These are phyloP conservation scores for Penicillium bialowiezense DNA, from an alignment of 495 filamentous ascomycete species.

Conservation along the genomic window DNA sequence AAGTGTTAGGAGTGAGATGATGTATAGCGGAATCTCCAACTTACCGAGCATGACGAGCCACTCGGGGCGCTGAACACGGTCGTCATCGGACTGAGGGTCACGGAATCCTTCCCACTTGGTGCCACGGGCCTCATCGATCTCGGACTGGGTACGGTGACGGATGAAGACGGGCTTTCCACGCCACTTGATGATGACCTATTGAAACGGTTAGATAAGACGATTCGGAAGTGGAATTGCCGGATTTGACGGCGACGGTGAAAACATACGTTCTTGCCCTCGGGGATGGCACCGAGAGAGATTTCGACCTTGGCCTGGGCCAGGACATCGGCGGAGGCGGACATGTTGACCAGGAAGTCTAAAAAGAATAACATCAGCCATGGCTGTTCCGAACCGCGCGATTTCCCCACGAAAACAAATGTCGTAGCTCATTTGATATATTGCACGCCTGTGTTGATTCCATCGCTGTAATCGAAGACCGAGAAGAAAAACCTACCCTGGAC, in stretches of 20 bases:
- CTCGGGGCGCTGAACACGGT: constrained; percentile 96
- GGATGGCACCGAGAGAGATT: constrained; percentile 85
- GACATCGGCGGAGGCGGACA: constrained; percentile 98
- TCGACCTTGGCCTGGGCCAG: constrained; percentile 99
- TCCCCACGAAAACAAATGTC: neutral
- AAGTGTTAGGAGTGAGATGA: constrained; percentile 5
- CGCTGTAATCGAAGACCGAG: constrained; percentile 3
- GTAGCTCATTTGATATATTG: neutral
- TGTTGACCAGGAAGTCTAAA: constrained; percentile 97
- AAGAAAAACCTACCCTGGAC: constrained; percentile 75
- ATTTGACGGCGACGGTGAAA: neutral
- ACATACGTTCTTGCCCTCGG: constrained; percentile 98
- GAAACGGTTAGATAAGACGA: constrained; percentile 9
- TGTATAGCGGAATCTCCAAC: constrained; percentile 15
- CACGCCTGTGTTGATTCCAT: neutral
- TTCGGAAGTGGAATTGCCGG: neutral
- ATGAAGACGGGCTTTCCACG: constrained; percentile 99
- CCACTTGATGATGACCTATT: constrained; percentile 98
- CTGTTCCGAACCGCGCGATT: constrained; percentile 16
- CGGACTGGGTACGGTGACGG: constrained; percentile 88
- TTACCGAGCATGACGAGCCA: constrained; percentile 98
- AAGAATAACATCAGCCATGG: constrained; percentile 20
- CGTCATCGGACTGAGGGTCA: constrained; percentile 86
- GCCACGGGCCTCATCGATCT: constrained; percentile 82
- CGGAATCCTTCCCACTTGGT: constrained; percentile 74